A percentile compares a stretch with the other conserved stretches of the same genome.
phyloP scores from a whole-genome alignment of 108 stramenopile species.

The Thalassiosira profunda region DNA sequence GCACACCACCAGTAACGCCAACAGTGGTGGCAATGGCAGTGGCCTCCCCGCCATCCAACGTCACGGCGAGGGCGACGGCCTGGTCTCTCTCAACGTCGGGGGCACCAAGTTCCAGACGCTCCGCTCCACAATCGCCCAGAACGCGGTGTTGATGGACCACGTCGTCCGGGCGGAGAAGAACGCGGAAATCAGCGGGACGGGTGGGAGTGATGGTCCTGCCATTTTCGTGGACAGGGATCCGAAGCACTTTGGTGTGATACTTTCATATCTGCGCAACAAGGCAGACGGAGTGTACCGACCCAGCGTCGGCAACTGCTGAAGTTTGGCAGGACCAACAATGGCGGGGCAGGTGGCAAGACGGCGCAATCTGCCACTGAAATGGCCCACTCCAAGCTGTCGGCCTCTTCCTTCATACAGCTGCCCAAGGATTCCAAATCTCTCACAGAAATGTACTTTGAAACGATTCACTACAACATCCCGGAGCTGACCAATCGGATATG shows the following conservation, averaged over 20 bases:
- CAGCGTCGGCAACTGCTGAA: not conserved
- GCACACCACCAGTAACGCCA: too few relatives aligned
- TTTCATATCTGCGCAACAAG: constrained; percentile 56
- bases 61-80: constrained; percentile 53
- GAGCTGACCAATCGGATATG: constrained; percentile 49
- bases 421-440: constrained; percentile 46
- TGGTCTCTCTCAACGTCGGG: constrained; percentile 63
- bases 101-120: constrained; percentile 65
- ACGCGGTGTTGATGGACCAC: constrained; percentile 48
- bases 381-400: constrained; percentile 4
- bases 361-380: too few relatives aligned
- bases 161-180: constrained; percentile 62
- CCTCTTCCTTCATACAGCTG: constrained; percentile 32
- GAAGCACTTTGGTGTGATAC: constrained; percentile 57
- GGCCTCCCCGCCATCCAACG: constrained; percentile 20
- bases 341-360: too few relatives aligned
- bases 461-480: constrained; percentile 51
- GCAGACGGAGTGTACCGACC: constrained; percentile 31
- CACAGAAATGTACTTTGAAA: constrained; percentile 59
- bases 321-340: not conserved
- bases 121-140: constrained; percentile 56
- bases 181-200: constrained; percentile 28
- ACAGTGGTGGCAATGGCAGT: too few relatives aligned
- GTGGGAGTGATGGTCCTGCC: constrained; percentile 3
- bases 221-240: constrained; percentile 72